Percentiles rank a stretch among this genome's conserved stretches.
These are phyloP conservation scores for Cryphonectria nitschkei DNA, from an alignment of 2,329 filamentous ascomycete genomes.

Conservation along the genomic window DNA sequence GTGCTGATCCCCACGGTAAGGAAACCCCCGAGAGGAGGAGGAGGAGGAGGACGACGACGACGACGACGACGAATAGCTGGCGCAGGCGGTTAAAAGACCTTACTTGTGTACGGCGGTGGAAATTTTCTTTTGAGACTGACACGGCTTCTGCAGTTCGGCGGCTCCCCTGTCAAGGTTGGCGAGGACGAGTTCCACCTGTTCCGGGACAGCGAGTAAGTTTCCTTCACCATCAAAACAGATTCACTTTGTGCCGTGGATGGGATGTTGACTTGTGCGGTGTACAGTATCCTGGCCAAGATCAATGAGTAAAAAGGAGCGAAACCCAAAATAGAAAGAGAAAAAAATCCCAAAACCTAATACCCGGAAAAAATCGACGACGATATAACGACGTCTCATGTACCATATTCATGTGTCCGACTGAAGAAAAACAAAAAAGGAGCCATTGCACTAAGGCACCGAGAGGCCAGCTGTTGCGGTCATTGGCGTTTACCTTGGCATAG, in stretches of 20 bases:
- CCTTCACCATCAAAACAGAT: neutral
- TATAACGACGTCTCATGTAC: slow-evolving; percentile 31
- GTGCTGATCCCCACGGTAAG: slow-evolving; percentile 93
- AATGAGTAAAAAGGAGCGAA: slow-evolving; percentile 70
- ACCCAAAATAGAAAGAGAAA: slow-evolving; percentile 34
- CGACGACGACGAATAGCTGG: neutral
- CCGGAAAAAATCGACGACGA: slow-evolving; percentile 32
- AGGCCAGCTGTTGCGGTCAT: slow-evolving; percentile 24
- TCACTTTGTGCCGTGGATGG: neutral
- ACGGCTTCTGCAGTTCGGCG: slow-evolving; percentile 71
- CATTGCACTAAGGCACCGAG: slow-evolving; percentile 28
- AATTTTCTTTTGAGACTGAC: slow-evolving; percentile 34
- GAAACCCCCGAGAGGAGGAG: slow-evolving; percentile 19
- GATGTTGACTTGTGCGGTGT: slow-evolving; percentile 29
- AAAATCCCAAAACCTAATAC: slow-evolving; percentile 32
- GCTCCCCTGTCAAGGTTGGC: slow-evolving; percentile 93
- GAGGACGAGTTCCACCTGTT: slow-evolving; percentile 96
- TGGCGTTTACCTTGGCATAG: slow-evolving; percentile 24
- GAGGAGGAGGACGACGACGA: neutral
- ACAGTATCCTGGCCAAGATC: slow-evolving; percentile 96
- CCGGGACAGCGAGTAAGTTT: slow-evolving; percentile 93
- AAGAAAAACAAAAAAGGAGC: slow-evolving; percentile 24
- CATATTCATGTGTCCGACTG: slow-evolving; percentile 32
- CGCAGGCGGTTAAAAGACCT: neutral
- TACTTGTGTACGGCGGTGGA: slow-evolving; percentile 5